These are phyloP conservation scores for Nannochloropsis gaditana DNA, from an alignment of 108 stramenopile species.

Conservation along the genomic window DNA sequence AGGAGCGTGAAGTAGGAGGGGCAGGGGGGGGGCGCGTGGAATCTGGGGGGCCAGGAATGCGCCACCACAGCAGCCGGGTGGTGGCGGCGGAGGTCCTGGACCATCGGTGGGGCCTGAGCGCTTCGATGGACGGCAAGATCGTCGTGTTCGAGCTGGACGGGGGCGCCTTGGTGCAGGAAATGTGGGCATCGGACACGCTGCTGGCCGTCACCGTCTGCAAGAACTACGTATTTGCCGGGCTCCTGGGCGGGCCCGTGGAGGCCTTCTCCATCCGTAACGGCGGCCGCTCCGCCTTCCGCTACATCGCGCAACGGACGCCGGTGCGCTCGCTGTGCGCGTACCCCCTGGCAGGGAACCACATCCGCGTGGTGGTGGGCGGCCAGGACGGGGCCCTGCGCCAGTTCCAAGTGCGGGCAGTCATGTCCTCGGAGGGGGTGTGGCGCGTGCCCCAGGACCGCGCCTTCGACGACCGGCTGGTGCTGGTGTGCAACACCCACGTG, in stretches of 20 bases:
- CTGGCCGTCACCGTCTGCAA: neutral
- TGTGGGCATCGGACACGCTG: neutral
- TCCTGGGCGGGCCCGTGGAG: neutral
- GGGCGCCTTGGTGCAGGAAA: neutral
- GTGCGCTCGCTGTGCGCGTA: conserved; percentile 1
- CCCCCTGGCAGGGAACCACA: neutral
- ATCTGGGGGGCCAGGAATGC: neutral
- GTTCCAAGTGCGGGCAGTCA: neutral
- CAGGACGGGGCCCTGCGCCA: neutral
- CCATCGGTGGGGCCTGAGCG: neutral
- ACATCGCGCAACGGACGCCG: conserved; percentile 6
- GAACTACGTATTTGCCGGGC: neutral
- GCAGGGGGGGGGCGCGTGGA: neutral
- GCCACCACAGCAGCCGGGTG: neutral
- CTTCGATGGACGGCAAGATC: conserved; percentile 7
- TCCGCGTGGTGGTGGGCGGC: neutral
- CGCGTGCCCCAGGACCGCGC: neutral
- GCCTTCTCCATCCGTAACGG: neutral
- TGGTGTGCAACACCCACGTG: conserved; percentile 1
- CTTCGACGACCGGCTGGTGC: neutral
- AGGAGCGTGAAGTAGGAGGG: neutral
- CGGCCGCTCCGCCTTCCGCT: neutral
- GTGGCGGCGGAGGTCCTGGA: neutral
- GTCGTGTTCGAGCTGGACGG: neutral
- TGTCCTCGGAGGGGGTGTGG: conserved; percentile 16